Conservation (phyloP, 2,329 filamentous ascomycete species). For the Claviceps sp. region DNA sequence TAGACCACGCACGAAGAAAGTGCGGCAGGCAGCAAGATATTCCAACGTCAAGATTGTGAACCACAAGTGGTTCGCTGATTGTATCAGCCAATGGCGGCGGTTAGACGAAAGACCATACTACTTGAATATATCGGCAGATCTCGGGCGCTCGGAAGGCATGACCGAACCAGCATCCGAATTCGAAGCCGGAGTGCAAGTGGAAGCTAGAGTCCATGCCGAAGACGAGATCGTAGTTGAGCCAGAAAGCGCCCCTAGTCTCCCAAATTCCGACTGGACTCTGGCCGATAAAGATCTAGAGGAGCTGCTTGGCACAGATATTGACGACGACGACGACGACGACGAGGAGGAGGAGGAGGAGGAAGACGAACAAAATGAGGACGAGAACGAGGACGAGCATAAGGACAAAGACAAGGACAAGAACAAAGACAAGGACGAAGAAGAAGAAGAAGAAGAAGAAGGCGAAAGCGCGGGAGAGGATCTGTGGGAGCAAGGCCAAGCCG, state of each 20-base stretch:
- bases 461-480: no score
- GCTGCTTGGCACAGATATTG: slow-evolving; percentile 48
- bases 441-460: neutral
- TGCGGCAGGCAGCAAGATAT: slow-evolving; percentile 70
- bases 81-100: slow-evolving; percentile 69
- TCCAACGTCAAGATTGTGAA: slow-evolving; percentile 81
- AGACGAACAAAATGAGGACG: slow-evolving; percentile 9
- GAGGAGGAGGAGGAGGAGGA: no score
- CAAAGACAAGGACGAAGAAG: neutral
- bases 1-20: slow-evolving; percentile 75
- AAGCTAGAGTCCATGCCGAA: slow-evolving; percentile 8
- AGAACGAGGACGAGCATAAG: slow-evolving; percentile 5
- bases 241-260: slow-evolving; percentile 29
- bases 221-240: slow-evolving; percentile 16
- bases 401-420: neutral
- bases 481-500: neutral
- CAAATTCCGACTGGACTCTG: slow-evolving; percentile 28
- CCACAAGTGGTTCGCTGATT: slow-evolving; percentile 78
- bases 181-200: slow-evolving; percentile 16
- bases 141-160: slow-evolving; percentile 23
- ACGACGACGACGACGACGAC: slow-evolving; percentile 11
- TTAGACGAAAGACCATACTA: slow-evolving; percentile 68
- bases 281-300: slow-evolving; percentile 63
- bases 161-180: slow-evolving; percentile 19
- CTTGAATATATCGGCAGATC: slow-evolving; percentile 59